Evolutionary conservation across 2,329 filamentous ascomycete species (phyloP), one percentile per base, ranked within the genome.

Genomic region (Epichloe festucae): DNA sequence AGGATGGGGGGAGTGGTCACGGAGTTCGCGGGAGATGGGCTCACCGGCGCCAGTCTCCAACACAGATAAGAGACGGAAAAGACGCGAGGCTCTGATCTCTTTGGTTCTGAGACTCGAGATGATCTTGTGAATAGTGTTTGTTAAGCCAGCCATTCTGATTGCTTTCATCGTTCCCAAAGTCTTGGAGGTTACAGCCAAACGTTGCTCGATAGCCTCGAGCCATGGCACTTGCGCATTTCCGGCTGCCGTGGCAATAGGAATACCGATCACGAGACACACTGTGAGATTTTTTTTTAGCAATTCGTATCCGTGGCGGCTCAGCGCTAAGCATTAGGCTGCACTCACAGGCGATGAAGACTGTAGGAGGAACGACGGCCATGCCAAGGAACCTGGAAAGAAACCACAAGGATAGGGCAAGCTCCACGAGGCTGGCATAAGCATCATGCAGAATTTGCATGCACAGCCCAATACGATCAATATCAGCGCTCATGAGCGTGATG

Each of bases 401-500:
- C 53, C 60, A 70, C 5, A 68, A 53, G 0, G 63, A 63, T 21
- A 71, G 47, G 4, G 51, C 59, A 19, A 69, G 52, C 43, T 71
- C 67, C 19, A 70, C 54, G 0, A 64, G 31, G 35, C 61, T 59
- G 10, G 67, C 62, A 60, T 68, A 70, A 2, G 65, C 52, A 35
- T 67, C 67, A 54, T 67, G 62, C 3, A 68, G 51, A 17, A 58
- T 48, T 1, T 58, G 48, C 46, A 67, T 51, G 31, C 62, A 58
- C 17, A 55, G 49, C 0, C 57, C 57, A 35, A 69, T 63, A 12
- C 58, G 55, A 42, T 71, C 69, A 23, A 74, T 65, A 48, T 73
- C 71, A 5, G 69, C 67, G 43, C 65, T 70, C 68, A 74, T 73
- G 14, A 73, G 57, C 1, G 70, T 73, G 17, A 69, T 53, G 1